Percentiles rank a stretch among this genome's conserved stretches.
phyloP scores from a whole-genome alignment of 176 grass and related monocot genomes.

The Echinochloa phyllopogon region DNA sequence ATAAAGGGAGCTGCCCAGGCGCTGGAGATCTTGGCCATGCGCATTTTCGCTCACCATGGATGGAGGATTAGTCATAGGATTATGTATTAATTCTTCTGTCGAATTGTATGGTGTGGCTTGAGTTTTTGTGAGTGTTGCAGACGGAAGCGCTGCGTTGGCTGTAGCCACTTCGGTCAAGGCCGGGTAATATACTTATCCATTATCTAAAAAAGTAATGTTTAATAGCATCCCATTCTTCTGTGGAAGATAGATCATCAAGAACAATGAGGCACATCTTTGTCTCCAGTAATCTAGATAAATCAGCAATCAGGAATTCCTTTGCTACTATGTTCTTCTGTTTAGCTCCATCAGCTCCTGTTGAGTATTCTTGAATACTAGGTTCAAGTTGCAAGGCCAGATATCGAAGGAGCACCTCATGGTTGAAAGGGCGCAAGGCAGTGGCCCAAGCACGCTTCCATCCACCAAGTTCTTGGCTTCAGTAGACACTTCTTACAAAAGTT shows the following conservation, averaged over 20 bases:
- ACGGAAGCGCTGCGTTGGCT: no score
- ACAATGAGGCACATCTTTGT: slow-evolving; percentile 24
- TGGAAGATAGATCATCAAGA: slow-evolving; percentile 38
- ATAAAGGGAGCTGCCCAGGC: no score
- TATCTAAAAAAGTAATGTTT: not conserved
- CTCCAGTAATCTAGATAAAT: not conserved
- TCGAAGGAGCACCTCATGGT: not conserved
- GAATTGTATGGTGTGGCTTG: no score
- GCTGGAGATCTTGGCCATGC: no score
- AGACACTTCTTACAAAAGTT: slow-evolving; percentile 4
- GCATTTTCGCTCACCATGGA: no score
- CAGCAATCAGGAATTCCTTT: not conserved
- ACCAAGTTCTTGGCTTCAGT: not conserved
- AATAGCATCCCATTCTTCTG: slow-evolving; percentile 16
- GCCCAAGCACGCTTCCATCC: slow-evolving; percentile 7
- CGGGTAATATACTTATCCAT: no score
- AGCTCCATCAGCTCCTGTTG: not conserved
- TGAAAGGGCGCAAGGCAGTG: not conserved
- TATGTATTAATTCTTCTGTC: no score
- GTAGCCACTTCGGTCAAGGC: no score
- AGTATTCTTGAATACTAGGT: not conserved
- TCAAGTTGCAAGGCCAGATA: not conserved
- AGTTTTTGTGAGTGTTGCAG: no score
- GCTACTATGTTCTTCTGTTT: not conserved
- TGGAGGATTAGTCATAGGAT: no score